Base-by-base conservation (phyloP, 2,329 filamentous ascomycete species). In the Exophiala calicioides region DNA sequence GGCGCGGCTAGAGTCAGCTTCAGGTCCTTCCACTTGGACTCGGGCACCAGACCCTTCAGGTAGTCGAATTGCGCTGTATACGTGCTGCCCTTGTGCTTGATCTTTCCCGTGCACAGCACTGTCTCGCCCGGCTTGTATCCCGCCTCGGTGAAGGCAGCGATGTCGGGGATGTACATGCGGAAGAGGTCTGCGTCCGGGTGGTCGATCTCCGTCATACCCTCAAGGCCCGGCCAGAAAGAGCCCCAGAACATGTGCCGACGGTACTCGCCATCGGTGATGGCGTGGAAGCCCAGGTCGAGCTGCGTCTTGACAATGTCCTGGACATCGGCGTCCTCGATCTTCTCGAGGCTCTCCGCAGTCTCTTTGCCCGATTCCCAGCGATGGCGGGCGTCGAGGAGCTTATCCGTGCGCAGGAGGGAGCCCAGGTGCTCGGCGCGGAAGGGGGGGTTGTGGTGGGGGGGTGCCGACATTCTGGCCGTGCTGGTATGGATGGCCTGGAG, bases 361-460 rank as follows among this genome's bases (percentile, higher is more conserved):
- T 76, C 63, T 56, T 78, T 69, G 47, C 79, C 79, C 44, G 80
- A 77, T 54, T 83, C 73, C 51, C 75, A 66, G 62, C 77, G 65
- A 56, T 75, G 70, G 65, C 85, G 75, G 40, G 78, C 78, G 30
- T 79, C 71, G n/a, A 85, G 72, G 18, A 88, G 76, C 41, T 76
- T 68, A 37, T 79, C 65, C 1, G 85, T 83, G 18, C 85, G 81
- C 47, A 87, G 77, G 27, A 88, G 73, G 13, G 84, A 87, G 40
- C 85, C 85, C 47, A 86, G 76, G 57, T 88, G 85, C 67, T 88
- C 85, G 51, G 83, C 82, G 62, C 85, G 79, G 68, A 86, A 88
- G 39, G 81, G 84, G 32, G 80, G 78, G 15, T 45, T 36, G 21
- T 46, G 33, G 45, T 53, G 50, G 8, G 39, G 42, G 4, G 45